Evolutionary conservation across 768 basidiomycete genomes (phyloP).

Genomic region (Pulveroboletus sp.): DNA sequence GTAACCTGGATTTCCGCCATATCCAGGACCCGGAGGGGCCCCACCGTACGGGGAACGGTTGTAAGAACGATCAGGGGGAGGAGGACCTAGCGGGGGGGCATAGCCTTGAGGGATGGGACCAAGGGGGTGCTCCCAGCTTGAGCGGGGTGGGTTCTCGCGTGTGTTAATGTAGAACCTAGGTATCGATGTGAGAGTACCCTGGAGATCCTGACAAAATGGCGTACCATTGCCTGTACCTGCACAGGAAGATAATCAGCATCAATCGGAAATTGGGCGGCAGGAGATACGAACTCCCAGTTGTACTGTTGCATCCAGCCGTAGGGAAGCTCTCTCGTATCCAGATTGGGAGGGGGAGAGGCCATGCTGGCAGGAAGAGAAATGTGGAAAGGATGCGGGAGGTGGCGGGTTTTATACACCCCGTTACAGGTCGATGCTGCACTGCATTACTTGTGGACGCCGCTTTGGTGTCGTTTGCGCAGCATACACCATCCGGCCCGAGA

Average conservation of each 20-base stretch:
- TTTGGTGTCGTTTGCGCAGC: slow-evolving; percentile 31
- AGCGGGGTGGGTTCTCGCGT: slow-evolving; percentile 52
- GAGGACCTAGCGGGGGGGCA: slow-evolving; percentile 39
- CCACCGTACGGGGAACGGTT: slow-evolving; percentile 30
- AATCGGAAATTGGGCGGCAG: slow-evolving; percentile 12
- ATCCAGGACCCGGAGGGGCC: slow-evolving; percentile 10
- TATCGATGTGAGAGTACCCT: neutral
- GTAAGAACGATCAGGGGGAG: slow-evolving; percentile 38
- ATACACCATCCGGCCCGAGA: slow-evolving; percentile 13
- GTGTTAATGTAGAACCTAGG: slow-evolving; percentile 79
- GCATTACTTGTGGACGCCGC: slow-evolving; percentile 30
- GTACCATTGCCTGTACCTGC: slow-evolving; percentile 65
- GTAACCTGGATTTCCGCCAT: neutral
- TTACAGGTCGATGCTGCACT: slow-evolving; percentile 14
- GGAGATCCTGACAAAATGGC: slow-evolving; percentile 13
- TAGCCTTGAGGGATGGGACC: slow-evolving; percentile 39
- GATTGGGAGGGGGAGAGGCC: slow-evolving; percentile 43
- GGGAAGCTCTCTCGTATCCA: slow-evolving; percentile 61
- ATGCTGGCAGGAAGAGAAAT: slow-evolving; percentile 29
- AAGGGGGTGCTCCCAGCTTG: slow-evolving; percentile 70
- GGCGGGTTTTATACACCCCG: slow-evolving; percentile 23
- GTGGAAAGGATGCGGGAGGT: slow-evolving; percentile 24
- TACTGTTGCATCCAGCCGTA: slow-evolving; percentile 67
- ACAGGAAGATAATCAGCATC: slow-evolving; percentile 24
- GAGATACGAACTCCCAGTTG: slow-evolving; percentile 55